Evolutionary conservation across 2,329 filamentous ascomycete genomes (phyloP).

Genomic region (Blumeriella jaapii): DNA sequence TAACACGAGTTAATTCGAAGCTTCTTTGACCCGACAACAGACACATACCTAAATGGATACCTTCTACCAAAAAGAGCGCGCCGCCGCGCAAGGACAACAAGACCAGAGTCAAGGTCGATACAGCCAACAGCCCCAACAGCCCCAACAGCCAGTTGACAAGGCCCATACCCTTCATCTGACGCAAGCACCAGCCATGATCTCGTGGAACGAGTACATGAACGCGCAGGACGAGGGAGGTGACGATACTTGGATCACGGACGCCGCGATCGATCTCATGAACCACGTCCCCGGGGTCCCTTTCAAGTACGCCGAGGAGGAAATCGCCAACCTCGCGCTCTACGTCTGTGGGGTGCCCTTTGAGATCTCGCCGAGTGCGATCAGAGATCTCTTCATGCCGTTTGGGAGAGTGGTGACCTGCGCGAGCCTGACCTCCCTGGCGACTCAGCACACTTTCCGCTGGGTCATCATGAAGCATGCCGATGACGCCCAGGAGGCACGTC

Average conservation of each 20-base stretch:
- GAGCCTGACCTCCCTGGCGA: slow-evolving; percentile 12
- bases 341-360: slow-evolving; percentile 14
- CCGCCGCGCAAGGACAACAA: no score
- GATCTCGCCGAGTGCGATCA: slow-evolving; percentile 4
- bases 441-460: slow-evolving; percentile 18
- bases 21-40: no score
- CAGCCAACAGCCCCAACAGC: no score
- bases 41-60: no score
- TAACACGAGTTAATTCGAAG: no score
- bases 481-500: slow-evolving; percentile 10
- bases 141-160: not conserved
- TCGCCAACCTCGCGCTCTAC: slow-evolving; percentile 16
- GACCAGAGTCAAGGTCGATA: no score
- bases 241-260: slow-evolving; percentile 13
- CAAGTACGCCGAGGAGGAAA: slow-evolving; percentile 9
- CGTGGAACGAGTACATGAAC: slow-evolving; percentile 2
- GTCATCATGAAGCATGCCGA: slow-evolving; percentile 15
- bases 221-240: not conserved
- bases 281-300: slow-evolving; percentile 16
- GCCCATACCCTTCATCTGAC: not conserved
- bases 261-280: not conserved
- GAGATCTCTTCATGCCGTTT: slow-evolving; percentile 11
- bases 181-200: slow-evolving; percentile 1
- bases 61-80: no score
- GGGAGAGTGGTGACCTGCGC: slow-evolving; percentile 14